Evolutionary conservation across 176 grass and related monocot species (phyloP).

Genomic region (Lolium multiflorum): DNA sequence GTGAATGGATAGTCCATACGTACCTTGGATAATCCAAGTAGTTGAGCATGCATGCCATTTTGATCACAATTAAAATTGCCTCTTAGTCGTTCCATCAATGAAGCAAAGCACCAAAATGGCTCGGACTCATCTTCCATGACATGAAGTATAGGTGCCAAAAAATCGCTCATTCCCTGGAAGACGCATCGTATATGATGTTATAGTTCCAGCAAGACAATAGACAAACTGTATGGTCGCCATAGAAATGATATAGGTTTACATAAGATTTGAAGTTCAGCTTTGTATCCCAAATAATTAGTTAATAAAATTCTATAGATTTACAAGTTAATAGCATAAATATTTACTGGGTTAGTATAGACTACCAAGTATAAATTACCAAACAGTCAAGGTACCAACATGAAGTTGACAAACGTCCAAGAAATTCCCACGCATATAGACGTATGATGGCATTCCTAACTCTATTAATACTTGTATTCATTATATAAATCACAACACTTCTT

Average conservation of each 20-base stretch:
- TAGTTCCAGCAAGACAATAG: no score
- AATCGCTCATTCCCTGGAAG: no score
- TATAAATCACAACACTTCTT: no score
- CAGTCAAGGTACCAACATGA: neutral
- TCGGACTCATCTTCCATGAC: no score
- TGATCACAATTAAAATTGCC: constrained; percentile 99
- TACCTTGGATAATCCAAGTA: constrained; percentile 95
- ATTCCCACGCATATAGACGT: neutral
- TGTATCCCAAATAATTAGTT: constrained; percentile 3
- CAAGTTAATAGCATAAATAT: constrained; percentile 25
- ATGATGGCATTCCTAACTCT: constrained; percentile 16
- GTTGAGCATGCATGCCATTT: no score
- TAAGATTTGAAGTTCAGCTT: neutral
- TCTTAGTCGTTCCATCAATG: constrained; percentile 91
- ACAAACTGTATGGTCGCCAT: neutral
- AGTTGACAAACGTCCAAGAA: neutral
- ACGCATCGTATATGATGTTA: no score
- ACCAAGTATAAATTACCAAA: no score
- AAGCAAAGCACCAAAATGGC: constrained; percentile 96
- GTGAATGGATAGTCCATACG: constrained; percentile 16
- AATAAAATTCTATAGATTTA: constrained; percentile 1
- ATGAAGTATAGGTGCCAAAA: no score
- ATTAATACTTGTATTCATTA: neutral
- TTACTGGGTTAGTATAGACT: neutral
- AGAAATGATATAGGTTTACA: neutral